A percentile compares a stretch with the other conserved stretches of the same genome.
These are phyloP conservation scores for Pseudocercospora macadamiae DNA, from an alignment of 2,329 filamentous ascomycete genomes.

Conservation along the genomic window DNA sequence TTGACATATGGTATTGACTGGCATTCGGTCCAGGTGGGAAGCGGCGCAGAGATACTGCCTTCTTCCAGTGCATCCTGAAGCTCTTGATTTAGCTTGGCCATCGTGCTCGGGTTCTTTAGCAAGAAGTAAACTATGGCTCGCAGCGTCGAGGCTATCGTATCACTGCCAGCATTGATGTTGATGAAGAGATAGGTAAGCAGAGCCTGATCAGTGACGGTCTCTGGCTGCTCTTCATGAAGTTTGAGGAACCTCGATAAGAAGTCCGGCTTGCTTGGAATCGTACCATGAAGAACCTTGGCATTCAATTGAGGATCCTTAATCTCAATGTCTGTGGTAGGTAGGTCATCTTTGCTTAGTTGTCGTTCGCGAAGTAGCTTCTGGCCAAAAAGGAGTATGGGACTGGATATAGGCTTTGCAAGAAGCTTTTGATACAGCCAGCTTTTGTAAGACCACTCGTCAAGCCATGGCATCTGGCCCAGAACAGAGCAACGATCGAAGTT, in stretches of 20 bases:
- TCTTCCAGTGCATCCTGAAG: conserved; percentile 15
- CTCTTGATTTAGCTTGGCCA: conserved; percentile 20
- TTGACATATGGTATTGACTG: conserved; percentile 31
- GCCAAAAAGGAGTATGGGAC: conserved; percentile 31
- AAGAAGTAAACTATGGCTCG: conserved; percentile 20
- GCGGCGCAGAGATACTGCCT: conserved; percentile 23
- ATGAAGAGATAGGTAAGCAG: conserved; percentile 33
- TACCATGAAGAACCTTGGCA: conserved; percentile 29
- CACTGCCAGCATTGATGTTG: conserved; percentile 32
- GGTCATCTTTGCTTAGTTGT: conserved; percentile 20
- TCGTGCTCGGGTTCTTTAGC: conserved; percentile 14
- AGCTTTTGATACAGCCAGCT: conserved; percentile 27
- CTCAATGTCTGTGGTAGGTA: not conserved
- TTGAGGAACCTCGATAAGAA: conserved; percentile 35
- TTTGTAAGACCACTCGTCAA: conserved; percentile 32
- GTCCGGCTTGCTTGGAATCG: conserved; percentile 32
- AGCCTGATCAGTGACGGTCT: conserved; percentile 29
- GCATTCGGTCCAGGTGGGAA: conserved; percentile 21
- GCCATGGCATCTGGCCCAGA: conserved; percentile 36
- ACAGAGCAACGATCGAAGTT: conserved; percentile 34
- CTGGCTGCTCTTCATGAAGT: conserved; percentile 31
- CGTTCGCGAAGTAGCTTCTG: conserved; percentile 30
- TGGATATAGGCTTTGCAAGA: conserved; percentile 27
- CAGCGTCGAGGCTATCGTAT: conserved; percentile 22
- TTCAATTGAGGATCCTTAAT: conserved; percentile 23